Conservation (phyloP, 2,329 filamentous ascomycete genomes). For the Paraconiothyrium brasiliense region DNA sequence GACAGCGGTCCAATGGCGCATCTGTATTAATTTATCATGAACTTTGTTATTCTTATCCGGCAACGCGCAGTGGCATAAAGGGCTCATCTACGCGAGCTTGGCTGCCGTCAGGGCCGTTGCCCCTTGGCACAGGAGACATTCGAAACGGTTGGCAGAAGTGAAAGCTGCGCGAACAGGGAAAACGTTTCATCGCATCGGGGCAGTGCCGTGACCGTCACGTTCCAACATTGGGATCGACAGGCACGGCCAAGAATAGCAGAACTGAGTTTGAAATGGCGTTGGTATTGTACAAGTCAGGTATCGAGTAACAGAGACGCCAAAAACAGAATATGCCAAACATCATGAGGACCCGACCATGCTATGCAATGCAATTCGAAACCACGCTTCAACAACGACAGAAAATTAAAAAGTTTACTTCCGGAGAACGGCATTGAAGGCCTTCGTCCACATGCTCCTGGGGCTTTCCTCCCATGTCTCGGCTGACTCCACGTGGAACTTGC, state of each 20-base stretch:
- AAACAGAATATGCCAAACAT: slow-evolving; percentile 31
- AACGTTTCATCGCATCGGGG: not conserved
- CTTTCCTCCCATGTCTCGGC: slow-evolving; percentile 47
- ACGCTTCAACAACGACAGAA: slow-evolving; percentile 10
- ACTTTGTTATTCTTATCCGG: slow-evolving; percentile 1
- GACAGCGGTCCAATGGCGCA: slow-evolving; percentile 22
- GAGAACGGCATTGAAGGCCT: slow-evolving; percentile 37
- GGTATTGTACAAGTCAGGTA: slow-evolving; percentile 21
- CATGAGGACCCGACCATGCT: slow-evolving; percentile 26
- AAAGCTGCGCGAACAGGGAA: not conserved
- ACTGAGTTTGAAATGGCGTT: not conserved
- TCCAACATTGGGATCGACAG: not conserved
- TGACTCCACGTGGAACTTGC: slow-evolving; percentile 45
- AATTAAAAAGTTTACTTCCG: slow-evolving; percentile 18
- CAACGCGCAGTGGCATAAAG: not conserved
- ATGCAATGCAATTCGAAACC: slow-evolving; percentile 21
- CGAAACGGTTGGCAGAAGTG: slow-evolving; percentile 7
- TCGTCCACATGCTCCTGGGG: slow-evolving; percentile 43
- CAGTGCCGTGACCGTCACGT: not conserved
- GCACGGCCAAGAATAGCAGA: slow-evolving; percentile 1
- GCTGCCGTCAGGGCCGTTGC: slow-evolving; percentile 13
- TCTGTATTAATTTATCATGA: slow-evolving; percentile 20
- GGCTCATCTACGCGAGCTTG: slow-evolving; percentile 29
- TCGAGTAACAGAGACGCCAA: slow-evolving; percentile 24
- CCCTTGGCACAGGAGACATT: not conserved